A percentile compares a stretch with the other conserved stretches of the same genome.
Conservation (phyloP, 768 basidiomycete genomes). For the Obba rivulosa region DNA sequence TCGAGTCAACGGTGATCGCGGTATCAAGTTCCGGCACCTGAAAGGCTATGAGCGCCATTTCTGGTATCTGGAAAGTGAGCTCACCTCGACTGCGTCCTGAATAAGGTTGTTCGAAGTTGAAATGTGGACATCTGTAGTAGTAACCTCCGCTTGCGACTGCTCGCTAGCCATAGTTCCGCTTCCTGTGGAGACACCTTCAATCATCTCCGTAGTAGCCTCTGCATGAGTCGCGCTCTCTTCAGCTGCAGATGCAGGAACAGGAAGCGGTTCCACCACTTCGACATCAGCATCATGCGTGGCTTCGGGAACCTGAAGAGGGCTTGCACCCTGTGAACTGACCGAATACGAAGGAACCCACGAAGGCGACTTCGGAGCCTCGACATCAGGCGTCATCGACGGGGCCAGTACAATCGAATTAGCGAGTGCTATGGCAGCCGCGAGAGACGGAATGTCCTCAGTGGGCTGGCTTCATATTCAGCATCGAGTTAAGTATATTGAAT, state of each 20-base stretch:
- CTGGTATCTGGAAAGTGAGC: neutral
- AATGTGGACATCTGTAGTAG: conserved; percentile 1
- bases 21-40: neutral
- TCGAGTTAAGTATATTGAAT: too few relatives aligned
- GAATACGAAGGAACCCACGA: conserved; percentile 24
- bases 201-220: neutral
- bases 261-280: conserved; percentile 11
- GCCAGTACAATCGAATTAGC: too few relatives aligned
- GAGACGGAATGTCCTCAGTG: neutral
- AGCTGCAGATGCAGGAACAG: neutral
- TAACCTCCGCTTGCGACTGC: neutral
- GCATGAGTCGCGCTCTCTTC: neutral
- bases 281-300: conserved; percentile 9
- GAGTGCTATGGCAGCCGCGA: too few relatives aligned
- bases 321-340: conserved; percentile 18
- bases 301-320: conserved; percentile 10
- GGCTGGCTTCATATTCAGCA: neutral
- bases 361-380: conserved; percentile 8
- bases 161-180: too few relatives aligned
- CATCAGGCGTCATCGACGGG: neutral
- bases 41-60: neutral
- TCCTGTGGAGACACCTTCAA: neutral
- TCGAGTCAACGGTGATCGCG: neutral
- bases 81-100: neutral
- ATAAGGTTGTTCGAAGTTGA: neutral